Percentiles rank a stretch among this genome's conserved stretches.
Evolutionary conservation across 2,329 filamentous ascomycete genomes (phyloP).

Genomic region (Incumbomyces lentus): DNA sequence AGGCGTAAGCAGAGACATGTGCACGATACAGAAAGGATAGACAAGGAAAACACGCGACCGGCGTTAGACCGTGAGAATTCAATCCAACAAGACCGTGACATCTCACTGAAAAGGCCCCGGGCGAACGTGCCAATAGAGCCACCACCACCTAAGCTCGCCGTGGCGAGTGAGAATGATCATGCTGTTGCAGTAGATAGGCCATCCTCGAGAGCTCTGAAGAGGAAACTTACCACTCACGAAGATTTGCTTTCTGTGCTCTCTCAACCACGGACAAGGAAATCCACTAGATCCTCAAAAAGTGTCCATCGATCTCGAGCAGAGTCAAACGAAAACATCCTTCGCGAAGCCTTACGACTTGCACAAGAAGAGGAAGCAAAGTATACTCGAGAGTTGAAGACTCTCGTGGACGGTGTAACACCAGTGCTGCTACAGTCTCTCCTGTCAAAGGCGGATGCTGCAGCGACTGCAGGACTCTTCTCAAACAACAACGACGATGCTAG

Average conservation of each 20-base stretch:
- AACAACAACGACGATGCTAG: conserved; percentile 46
- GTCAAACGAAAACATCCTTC: conserved; percentile 53
- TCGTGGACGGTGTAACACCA: conserved; percentile 91
- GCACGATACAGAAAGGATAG: not conserved
- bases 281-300: conserved; percentile 66
- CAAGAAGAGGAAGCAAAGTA: conserved; percentile 78
- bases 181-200: not conserved
- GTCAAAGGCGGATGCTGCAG: conserved; percentile 55
- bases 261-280: conserved; percentile 49
- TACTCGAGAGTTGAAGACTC: conserved; percentile 76
- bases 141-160: not conserved
- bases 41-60: not conserved
- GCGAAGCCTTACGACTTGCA: conserved; percentile 71
- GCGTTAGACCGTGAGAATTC: not conserved
- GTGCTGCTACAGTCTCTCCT: conserved; percentile 80
- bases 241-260: conserved; percentile 91
- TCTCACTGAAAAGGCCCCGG: not conserved
- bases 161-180: not conserved
- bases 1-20: conserved; percentile 4
- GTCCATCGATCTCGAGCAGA: conserved; percentile 58
- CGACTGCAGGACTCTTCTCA: conserved; percentile 57
- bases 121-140: not conserved
- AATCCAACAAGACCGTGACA: conserved; percentile 2
- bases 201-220: conserved; percentile 43
- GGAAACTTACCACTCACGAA: conserved; percentile 78